Percentiles rank a stretch among this genome's conserved stretches.
phyloP scores from a whole-genome alignment of 2,329 filamentous ascomycete genomes.

The Blumeria graminis region DNA sequence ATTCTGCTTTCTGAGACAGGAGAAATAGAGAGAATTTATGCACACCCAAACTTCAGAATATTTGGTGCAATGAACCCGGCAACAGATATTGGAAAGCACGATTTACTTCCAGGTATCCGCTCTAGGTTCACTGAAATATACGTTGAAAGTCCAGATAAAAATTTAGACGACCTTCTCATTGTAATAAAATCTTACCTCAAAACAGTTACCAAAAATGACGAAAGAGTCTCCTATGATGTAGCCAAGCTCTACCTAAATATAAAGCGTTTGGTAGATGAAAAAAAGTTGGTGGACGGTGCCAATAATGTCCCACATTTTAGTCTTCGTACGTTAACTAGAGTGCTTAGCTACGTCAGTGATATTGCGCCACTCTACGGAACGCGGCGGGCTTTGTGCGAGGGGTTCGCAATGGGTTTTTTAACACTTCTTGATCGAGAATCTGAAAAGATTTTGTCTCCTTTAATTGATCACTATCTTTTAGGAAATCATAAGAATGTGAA shows the following conservation, averaged over 20 bases:
- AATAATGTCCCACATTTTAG: conserved; percentile 95
- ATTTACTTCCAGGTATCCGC: conserved; percentile 67
- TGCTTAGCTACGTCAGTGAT: conserved; percentile 66
- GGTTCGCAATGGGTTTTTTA: conserved; percentile 93
- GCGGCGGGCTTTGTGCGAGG: conserved; percentile 71
- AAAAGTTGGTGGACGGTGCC: conserved; percentile 75
- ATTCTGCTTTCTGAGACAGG: conserved; percentile 83
- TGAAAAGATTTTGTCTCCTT: conserved; percentile 50
- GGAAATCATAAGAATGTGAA: conserved; percentile 42
- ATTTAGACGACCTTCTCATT: conserved; percentile 62
- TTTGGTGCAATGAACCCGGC: conserved; percentile 99
- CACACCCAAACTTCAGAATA: conserved; percentile 80
- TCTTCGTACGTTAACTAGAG: conserved; percentile 74
- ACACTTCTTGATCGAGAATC: conserved; percentile 70
- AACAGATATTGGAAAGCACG: conserved; percentile 88
- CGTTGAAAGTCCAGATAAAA: conserved; percentile 69
- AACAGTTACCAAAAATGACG: conserved; percentile 42
- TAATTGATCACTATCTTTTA: conserved; percentile 62
- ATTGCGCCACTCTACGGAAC: conserved; percentile 68
- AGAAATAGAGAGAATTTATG: conserved; percentile 69
- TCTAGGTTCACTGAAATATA: conserved; percentile 93
- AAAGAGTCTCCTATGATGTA: conserved; percentile 54
- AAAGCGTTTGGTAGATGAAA: conserved; percentile 56
- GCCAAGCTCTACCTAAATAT: conserved; percentile 73
- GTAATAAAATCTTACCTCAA: conserved; percentile 80